Percentiles rank a stretch among this genome's conserved stretches.
Evolutionary conservation across 2,329 filamentous ascomycete genomes (phyloP).

Genomic region (Verticillium zaregamsianum): DNA sequence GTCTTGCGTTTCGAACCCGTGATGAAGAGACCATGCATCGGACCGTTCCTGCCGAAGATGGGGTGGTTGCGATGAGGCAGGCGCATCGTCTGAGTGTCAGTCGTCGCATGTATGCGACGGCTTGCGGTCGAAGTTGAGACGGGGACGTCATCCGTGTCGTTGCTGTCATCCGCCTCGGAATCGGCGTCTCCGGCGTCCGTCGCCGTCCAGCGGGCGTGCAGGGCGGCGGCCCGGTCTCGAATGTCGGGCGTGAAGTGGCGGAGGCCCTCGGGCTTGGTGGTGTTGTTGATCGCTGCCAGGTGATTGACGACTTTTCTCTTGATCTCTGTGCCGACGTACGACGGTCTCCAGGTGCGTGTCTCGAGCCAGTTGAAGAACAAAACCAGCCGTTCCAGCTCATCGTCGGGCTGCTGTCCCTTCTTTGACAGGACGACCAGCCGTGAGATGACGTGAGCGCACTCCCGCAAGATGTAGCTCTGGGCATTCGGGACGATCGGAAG

Average conservation of each 20-base stretch:
- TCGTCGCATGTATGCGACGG: not conserved
- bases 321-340: not conserved
- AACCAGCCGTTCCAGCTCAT: not conserved
- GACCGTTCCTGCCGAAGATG: conserved; percentile 22
- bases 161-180: not conserved
- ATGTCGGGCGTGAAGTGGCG: not conserved
- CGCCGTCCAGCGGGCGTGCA: not conserved
- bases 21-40: conserved; percentile 21
- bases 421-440: not conserved
- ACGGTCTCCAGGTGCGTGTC: not conserved
- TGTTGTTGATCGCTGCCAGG: not conserved
- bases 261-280: not conserved
- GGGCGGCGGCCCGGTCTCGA: not conserved
- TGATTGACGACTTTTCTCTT: not conserved
- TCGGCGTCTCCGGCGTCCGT: not conserved
- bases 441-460: not conserved
- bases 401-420: not conserved
- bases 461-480: not conserved
- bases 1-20: not conserved
- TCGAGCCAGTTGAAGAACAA: not conserved
- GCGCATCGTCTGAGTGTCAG: not conserved
- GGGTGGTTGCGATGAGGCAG: conserved; percentile 14
- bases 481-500: not conserved
- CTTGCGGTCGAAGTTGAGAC: not conserved
- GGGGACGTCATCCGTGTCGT: not conserved